A percentile compares a stretch with the other conserved stretches of the same genome.
Evolutionary conservation across 2,329 filamentous ascomycete genomes (phyloP).

Genomic region (Calonectria fujianensis): DNA sequence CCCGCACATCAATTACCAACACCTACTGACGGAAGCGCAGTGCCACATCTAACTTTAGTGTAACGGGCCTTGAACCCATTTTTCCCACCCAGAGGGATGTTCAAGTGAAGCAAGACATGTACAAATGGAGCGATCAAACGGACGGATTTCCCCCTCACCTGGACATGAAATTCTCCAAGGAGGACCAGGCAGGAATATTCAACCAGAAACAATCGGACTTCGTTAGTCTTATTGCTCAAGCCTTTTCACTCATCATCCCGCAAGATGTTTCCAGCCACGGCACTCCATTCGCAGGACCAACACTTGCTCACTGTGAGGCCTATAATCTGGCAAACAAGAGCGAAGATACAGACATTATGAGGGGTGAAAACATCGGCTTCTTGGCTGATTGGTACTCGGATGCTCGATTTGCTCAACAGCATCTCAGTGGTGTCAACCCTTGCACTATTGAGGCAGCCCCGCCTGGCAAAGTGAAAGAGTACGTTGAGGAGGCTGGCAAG

Average conservation of each 20-base stretch:
- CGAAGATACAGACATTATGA: constrained; percentile 38
- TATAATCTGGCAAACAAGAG: constrained; percentile 29
- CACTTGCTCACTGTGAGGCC: constrained; percentile 33
- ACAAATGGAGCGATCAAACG: constrained; percentile 37
- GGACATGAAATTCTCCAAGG: not conserved
- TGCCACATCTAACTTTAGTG: constrained; percentile 33
- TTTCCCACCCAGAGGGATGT: constrained; percentile 38
- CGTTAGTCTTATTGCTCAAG: not conserved
- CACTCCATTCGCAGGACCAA: constrained; percentile 32
- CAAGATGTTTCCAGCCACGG: constrained; percentile 3
- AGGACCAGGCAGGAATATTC: too few relatives aligned
- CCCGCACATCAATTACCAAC: too few relatives aligned
- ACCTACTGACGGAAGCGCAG: constrained; percentile 1
- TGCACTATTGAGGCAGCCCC: constrained; percentile 36
- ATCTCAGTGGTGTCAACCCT: constrained; percentile 43
- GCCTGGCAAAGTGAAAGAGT: constrained; percentile 30
- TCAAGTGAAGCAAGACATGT: constrained; percentile 18
- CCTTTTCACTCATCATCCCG: constrained; percentile 37
- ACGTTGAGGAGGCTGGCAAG: constrained; percentile 36
- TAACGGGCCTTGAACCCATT: constrained; percentile 34
- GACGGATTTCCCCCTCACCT: constrained; percentile 40
- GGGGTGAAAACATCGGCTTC: constrained; percentile 42
- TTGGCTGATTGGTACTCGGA: constrained; percentile 46
- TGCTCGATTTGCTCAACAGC: constrained; percentile 42
- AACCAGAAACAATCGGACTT: not conserved